Evolutionary conservation across 768 basidiomycete species (phyloP).

Genomic region (Mycena vulgaris): DNA sequence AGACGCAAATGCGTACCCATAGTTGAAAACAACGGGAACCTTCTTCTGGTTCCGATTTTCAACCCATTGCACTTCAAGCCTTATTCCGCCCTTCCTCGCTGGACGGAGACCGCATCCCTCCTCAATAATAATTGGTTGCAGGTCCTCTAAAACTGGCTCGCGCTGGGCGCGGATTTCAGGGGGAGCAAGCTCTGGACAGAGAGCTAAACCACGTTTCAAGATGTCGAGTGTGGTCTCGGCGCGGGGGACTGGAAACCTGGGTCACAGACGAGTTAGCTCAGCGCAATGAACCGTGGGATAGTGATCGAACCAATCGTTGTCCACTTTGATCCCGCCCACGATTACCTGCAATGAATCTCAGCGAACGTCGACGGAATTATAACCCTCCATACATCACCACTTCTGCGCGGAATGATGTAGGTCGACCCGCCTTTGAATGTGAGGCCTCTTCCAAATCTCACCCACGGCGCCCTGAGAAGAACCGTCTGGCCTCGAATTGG

Average conservation of each 20-base stretch:
- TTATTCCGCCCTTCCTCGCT: slow-evolving; percentile 74
- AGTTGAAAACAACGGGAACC: slow-evolving; percentile 57
- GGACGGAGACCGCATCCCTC: slow-evolving; percentile 78
- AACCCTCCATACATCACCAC: slow-evolving; percentile 61
- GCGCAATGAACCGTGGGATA: slow-evolving; percentile 2
- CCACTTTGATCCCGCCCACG: slow-evolving; percentile 71
- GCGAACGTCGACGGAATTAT: neutral
- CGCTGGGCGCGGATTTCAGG: slow-evolving; percentile 64
- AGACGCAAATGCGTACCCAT: slow-evolving; percentile 10
- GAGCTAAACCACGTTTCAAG: slow-evolving; percentile 63
- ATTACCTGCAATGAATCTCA: slow-evolving; percentile 55
- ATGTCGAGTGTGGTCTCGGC: slow-evolving; percentile 75
- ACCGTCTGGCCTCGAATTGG: slow-evolving; percentile 92
- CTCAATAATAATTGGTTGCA: slow-evolving; percentile 63
- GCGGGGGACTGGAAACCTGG: slow-evolving; percentile 76
- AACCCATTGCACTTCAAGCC: slow-evolving; percentile 27
- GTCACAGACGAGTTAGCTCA: neutral
- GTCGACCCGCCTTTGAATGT: slow-evolving; percentile 62
- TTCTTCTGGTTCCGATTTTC: slow-evolving; percentile 27
- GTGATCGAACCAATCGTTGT: slow-evolving; percentile 71
- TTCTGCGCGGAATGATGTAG: slow-evolving; percentile 76
- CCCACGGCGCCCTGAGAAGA: slow-evolving; percentile 77
- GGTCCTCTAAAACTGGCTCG: slow-evolving; percentile 64
- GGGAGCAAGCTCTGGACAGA: slow-evolving; percentile 72
- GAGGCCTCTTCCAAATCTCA: slow-evolving; percentile 69